Base-by-base conservation (phyloP, 495 filamentous ascomycete genomes). In the Barbatosphaeria neglecta region DNA sequence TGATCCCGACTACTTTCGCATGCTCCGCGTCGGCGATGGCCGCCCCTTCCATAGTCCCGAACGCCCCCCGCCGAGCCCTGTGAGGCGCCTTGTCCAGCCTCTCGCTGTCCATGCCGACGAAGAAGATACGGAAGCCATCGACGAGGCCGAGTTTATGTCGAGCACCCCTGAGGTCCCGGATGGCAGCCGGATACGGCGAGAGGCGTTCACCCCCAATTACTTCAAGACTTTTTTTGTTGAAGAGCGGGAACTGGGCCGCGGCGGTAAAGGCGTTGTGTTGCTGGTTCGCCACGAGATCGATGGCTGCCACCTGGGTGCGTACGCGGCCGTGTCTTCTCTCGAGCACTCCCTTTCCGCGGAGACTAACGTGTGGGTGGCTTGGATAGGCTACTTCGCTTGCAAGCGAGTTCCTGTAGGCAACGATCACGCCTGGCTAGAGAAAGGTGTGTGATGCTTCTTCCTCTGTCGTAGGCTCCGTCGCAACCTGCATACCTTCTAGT, bases 351-450 rank as follows among this genome's bases (percentile, higher is more conserved):
- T n/a, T n/a, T n/a, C n/a, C n/a, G n/a, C n/a, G n/a, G n/a, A n/a
- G n/a, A n/a, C n/a, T n/a, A n/a, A n/a, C n/a, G n/a, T n/a, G n/a
- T n/a, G n/a, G n/a, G n/a, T n/a, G n/a, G n/a, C n/a, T n/a, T n/a
- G n/a, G n/a, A n/a, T 33, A 40, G 18, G 74, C 1, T 77, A 94
- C 46, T 98, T 95, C 64, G 92, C 92, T 20, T 98, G 92, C 72
- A 98, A 98, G 62, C 78, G 92, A 31, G 88, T 98, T 1, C 93
- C 92, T 4, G 92, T 98, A 13, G 87, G 92, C 19, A 82, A 98
- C 57, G 87, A 97, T 53, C 92, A 95, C 54, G 80, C 86, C 47
- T 98, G 92, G 92, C 66, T 98, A 16, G 85, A 93, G 59, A 97
- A 95, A 54, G 53, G 85, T 55, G 48, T 9, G 46, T 37, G 20